phyloP scores from a whole-genome alignment of 768 basidiomycete species.

The Hirschioporus abietinus region DNA sequence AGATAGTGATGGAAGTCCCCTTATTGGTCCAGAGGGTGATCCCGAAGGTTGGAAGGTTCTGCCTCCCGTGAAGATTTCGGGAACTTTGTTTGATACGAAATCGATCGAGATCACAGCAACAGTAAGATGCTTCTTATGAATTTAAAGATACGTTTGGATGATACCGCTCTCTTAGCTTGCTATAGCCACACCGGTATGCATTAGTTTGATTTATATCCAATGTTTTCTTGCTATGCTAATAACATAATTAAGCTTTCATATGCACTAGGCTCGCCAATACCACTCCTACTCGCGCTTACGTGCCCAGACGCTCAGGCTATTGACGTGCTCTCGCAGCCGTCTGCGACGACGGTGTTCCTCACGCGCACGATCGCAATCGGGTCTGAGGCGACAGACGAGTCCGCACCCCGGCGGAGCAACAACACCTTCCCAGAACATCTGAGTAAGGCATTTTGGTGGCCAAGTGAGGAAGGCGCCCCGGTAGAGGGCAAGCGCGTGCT shows the following conservation, averaged over 20 bases:
- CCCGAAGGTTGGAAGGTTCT: conserved; percentile 35
- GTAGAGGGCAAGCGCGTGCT: conserved; percentile 31
- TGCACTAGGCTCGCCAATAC: conserved; percentile 46
- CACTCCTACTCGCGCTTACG: conserved; percentile 41
- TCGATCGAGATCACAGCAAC: conserved; percentile 24
- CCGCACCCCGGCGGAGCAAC: conserved; percentile 34
- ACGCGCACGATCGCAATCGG: conserved; percentile 45
- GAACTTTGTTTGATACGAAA: conserved; percentile 30
- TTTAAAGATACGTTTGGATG: conserved; percentile 2
- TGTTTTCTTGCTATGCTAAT: conserved; percentile 3
- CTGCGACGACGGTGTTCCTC: conserved; percentile 37
- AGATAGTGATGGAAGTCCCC: conserved; percentile 26
- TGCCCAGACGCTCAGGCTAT: conserved; percentile 42
- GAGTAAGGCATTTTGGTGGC: conserved; percentile 48
- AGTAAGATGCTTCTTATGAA: conserved; percentile 22
- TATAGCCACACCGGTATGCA: conserved; percentile 40
- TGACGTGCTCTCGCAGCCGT: conserved; percentile 40
- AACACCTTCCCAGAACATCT: conserved; percentile 39
- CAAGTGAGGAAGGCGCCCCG: conserved; percentile 27
- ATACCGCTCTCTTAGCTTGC: conserved; percentile 31
- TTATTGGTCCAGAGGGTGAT: conserved; percentile 35
- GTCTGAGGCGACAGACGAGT: conserved; percentile 37
- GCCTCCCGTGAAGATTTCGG: conserved; percentile 26
- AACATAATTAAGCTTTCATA: conserved; percentile 37
- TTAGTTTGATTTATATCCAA: conserved; percentile 8